Conservation (phyloP, 2,329 filamentous ascomycete species). For the Curvularia eragrostidis region DNA sequence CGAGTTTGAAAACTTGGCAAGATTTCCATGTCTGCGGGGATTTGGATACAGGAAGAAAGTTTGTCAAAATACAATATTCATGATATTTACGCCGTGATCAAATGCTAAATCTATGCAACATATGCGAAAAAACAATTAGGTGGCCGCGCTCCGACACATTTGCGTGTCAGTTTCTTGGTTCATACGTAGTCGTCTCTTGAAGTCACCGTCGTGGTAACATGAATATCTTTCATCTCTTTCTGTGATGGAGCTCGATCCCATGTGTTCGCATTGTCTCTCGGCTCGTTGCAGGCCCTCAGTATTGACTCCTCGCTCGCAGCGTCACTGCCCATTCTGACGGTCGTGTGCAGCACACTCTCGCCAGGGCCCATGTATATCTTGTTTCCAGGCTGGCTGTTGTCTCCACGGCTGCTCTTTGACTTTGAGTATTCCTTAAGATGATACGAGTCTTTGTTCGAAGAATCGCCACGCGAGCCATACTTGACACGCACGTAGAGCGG, state of each 20-base stretch:
- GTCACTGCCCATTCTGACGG: conserved; percentile 30
- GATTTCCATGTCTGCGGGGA: background rate
- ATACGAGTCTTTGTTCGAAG: conserved; percentile 26
- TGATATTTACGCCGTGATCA: background rate
- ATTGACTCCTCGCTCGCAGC: conserved; percentile 40
- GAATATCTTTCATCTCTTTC: conserved; percentile 24
- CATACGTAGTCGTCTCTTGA: conserved; percentile 15
- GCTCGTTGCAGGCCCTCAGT: conserved; percentile 20
- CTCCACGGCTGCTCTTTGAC: conserved; percentile 20
- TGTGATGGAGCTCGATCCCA: conserved; percentile 6
- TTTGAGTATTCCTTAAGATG: conserved; percentile 30
- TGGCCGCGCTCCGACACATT: background rate
- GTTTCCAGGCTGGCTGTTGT: conserved; percentile 13
- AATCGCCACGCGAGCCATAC: conserved; percentile 31
- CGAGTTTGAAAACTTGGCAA: background rate
- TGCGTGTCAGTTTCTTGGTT: background rate
- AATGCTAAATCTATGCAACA: background rate
- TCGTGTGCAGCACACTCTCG: conserved; percentile 27
- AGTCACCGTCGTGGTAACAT: conserved; percentile 19
- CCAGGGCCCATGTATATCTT: conserved; percentile 32
- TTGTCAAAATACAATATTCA: background rate
- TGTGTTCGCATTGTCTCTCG: conserved; percentile 4
- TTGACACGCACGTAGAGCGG: conserved; percentile 51
- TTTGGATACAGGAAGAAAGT: background rate
- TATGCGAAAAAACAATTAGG: background rate